A percentile compares a stretch with the other conserved stretches of the same genome.
These are phyloP conservation scores for Luffa acutangula DNA, from an alignment of 306 rosid genomes.

Conservation along the genomic window DNA sequence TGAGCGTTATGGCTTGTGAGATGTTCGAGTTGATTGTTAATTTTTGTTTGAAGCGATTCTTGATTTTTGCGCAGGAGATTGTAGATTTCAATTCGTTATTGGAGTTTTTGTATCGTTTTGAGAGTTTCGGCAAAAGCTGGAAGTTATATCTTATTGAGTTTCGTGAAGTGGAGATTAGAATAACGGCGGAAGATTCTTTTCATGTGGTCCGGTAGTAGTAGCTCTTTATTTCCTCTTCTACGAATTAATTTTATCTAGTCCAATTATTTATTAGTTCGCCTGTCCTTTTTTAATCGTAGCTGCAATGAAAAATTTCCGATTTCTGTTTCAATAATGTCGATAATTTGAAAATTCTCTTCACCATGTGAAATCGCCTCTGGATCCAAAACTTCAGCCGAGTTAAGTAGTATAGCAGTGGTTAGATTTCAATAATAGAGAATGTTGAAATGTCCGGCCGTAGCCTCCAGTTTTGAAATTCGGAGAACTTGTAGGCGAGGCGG, in stretches of 20 bases:
- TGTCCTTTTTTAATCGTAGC: background rate
- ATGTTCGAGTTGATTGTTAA: background rate
- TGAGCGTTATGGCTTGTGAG: background rate
- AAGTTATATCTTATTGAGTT: background rate
- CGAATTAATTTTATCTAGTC: background rate
- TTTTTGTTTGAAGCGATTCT: background rate
- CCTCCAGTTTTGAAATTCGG: background rate
- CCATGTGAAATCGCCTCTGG: background rate
- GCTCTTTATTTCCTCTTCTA: background rate
- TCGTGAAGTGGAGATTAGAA: constrained; percentile 9
- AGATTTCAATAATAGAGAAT: background rate
- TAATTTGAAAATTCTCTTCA: background rate
- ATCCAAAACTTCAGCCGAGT: background rate
- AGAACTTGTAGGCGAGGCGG: background rate
- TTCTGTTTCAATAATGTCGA: background rate
- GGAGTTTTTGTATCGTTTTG: background rate
- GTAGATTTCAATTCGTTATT: background rate
- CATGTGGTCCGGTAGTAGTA: constrained; percentile 6
- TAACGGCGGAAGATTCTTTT: constrained; percentile 2
- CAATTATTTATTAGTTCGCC: background rate
- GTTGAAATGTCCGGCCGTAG: background rate
- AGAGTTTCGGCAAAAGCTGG: background rate
- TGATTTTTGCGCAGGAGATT: background rate
- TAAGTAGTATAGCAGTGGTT: background rate
- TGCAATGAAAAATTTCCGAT: background rate